Base-by-base conservation (phyloP, 106 monocot species). In the Chionographis japonica region DNA sequence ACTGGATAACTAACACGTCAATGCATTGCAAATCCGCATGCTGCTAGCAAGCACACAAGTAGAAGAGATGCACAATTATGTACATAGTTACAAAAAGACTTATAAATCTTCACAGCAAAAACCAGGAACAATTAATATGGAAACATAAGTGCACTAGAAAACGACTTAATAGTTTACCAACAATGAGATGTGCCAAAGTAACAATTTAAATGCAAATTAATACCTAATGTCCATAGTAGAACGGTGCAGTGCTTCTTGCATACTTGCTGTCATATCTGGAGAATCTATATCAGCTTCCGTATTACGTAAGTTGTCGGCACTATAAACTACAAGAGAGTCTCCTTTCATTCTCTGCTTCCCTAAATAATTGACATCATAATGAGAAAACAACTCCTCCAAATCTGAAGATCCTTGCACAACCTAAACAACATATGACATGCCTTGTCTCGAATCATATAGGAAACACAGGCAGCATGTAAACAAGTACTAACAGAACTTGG, bases 151-250 rank as follows among this genome's bases (percentile, higher is more conserved):
- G 8, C 58, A 58, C 27, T 19, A 8, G n/a, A n/a, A 27, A 11
- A 58, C 58, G 19, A 11, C 2, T 58, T 19, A 20, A 58, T 27
- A 58, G 27, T 27, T 27, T 58, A 27, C 8, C 58, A 58, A 58
- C 20, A 58, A 20, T 37, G 14, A 9, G 20, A 35, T 50, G 1
- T 9, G 12, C 13, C 12, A 19, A 9, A 52, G 18, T 14, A 8
- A 39, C 15, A 19, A 4, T n/a, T 2, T 12, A 36, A 10, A 15
- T 35, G 8, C n/a, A 19, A 36, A 60, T 54, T 37, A 54, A 43
- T 88, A 95, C 95, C 95, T 92, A 52, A 88, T 63, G 43, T 95
- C 95, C 86, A 95, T 59, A 79, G 79, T 95, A 60, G 95, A 92
- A 9, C 86, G 84, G 53, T 92, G 92, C 74, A 95, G 63, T 39